phyloP scores from a whole-genome alignment of 495 filamentous ascomycete species.

The Lichina pygmaea region DNA sequence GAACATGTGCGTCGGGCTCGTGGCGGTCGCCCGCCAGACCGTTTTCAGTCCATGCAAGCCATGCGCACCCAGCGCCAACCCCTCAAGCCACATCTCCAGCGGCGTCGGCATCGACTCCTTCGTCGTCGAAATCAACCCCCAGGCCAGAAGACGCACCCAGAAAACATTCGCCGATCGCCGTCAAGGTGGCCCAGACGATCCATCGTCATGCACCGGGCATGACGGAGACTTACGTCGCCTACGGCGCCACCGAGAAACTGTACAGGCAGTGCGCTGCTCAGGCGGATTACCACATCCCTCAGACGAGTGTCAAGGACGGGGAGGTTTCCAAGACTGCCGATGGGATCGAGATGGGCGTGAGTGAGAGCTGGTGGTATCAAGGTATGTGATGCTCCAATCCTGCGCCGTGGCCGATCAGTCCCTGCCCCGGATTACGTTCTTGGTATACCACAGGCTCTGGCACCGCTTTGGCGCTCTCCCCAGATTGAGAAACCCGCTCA shows the following conservation, averaged over 20 bases:
- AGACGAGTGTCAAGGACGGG: slow-evolving; percentile 7
- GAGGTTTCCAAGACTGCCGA: slow-evolving; percentile 34
- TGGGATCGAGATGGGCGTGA: slow-evolving; percentile 54
- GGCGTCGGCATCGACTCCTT: too few relatives aligned
- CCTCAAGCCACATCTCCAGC: too few relatives aligned
- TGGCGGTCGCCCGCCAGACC: too few relatives aligned
- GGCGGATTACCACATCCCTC: slow-evolving; percentile 35
- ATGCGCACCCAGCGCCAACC: too few relatives aligned
- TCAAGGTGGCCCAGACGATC: slow-evolving; percentile 10
- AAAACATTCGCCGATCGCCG: neutral
- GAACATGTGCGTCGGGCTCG: too few relatives aligned
- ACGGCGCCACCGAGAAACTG: slow-evolving; percentile 48
- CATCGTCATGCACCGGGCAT: slow-evolving; percentile 14
- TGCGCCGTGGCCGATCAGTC: neutral
- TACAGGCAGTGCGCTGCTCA: slow-evolving; percentile 51
- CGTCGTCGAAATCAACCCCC: too few relatives aligned
- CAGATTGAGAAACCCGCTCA: neutral
- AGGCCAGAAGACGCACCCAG: too few relatives aligned
- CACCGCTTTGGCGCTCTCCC: neutral
- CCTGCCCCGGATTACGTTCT: neutral
- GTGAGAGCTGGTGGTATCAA: slow-evolving; percentile 58
- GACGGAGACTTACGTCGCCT: slow-evolving; percentile 47
- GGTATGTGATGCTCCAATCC: slow-evolving; percentile 19
- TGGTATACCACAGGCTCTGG: neutral
- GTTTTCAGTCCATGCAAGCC: too few relatives aligned